These are phyloP conservation scores for Talaromyces sp. DNA, from an alignment of 2,329 filamentous ascomycete species.

Conservation along the genomic window DNA sequence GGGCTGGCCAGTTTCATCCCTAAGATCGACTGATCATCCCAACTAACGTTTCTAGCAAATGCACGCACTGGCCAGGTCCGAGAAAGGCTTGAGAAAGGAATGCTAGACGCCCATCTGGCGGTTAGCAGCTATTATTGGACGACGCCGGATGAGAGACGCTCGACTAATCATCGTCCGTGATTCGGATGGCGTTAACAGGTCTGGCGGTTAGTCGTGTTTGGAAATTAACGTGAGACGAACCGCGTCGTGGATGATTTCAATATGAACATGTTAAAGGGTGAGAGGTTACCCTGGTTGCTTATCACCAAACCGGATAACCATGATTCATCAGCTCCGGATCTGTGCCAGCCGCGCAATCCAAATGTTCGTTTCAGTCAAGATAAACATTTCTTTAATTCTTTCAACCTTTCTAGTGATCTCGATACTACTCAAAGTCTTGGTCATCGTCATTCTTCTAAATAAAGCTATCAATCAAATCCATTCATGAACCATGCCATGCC, in stretches of 20 bases:
- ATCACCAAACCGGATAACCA: background rate
- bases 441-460: constrained; percentile 6
- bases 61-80: background rate
- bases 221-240: background rate
- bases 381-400: background rate
- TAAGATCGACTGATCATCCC: background rate
- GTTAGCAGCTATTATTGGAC: background rate
- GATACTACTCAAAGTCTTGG: background rate
- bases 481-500: constrained; percentile 21
- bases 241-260: background rate
- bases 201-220: background rate
- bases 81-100: background rate
- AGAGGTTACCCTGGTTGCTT: background rate
- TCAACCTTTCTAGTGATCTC: background rate
- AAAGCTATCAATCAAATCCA: constrained; percentile 17
- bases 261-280: background rate
- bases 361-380: background rate
- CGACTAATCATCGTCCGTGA: background rate
- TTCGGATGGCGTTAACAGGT: background rate
- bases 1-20: background rate
- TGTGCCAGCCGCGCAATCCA: background rate
- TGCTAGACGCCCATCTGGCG: background rate
- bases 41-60: background rate
- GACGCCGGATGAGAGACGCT: background rate
- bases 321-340: background rate